Base-by-base conservation (phyloP, 306 rosid genomes). In the Cicer yamashitae region DNA sequence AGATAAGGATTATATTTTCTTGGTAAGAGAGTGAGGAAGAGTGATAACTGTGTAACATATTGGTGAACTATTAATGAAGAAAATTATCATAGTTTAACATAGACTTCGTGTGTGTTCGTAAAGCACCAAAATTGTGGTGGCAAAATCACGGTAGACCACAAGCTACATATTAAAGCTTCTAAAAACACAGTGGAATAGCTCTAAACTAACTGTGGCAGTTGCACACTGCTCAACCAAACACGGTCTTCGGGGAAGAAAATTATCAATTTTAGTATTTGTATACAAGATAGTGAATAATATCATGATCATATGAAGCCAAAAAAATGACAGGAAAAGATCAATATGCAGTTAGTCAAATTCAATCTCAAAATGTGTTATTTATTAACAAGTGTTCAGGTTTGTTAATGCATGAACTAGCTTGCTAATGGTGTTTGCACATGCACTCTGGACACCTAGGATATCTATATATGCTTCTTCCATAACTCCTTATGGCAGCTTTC, bases 391-490 rank as follows among this genome's bases (percentile, higher is more conserved):
- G 45, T 61, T 68, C 3, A 50, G 2, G 65, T 52, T 46, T 60
- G 57, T 50, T 30, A 38, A 41, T 9, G 22, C 57, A 52, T 41
- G 17, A 74, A 9, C 5, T 56, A 46, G 63, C 81, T 82, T 82
- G 73, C 77, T 82, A 82, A 17, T 61, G 84, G 20, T 79, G 80
- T 87, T 80, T 89, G 81, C 98, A 90, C 98, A 94, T 94, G 82
- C 98, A 94, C 44, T 89, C 88, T 3, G 79, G 84, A 76, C 92
- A 83, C 76, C 90, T 82, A 39, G 98, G 98, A 52, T 89, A 86
- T 57, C 93, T 81, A 79, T 94, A 94, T 79, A 94, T 85, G 90
- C 98, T 94, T 83, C 89, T 61, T 72, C 98, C 93, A 47, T 74
- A 79, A 59, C 88, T 82, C 74, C 96, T 90, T 14, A 73, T 71